Percentiles rank a stretch among this genome's conserved stretches.
Evolutionary conservation across 2,329 filamentous ascomycete species (phyloP).

Genomic region (Geosmithia flava): DNA sequence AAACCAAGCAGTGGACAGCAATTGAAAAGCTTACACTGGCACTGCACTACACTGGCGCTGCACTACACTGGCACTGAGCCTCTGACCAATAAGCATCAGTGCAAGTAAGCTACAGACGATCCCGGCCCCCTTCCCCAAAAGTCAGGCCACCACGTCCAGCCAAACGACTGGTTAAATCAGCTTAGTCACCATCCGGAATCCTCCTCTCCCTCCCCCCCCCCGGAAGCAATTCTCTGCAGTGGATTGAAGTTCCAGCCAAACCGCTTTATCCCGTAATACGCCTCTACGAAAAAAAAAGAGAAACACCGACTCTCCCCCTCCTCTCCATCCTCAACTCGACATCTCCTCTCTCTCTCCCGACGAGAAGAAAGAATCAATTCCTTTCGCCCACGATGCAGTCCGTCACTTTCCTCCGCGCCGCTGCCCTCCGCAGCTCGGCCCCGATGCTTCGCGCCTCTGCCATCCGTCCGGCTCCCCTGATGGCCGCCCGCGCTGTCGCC

Average conservation of each 20-base stretch:
- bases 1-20: too few relatives aligned
- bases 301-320: not conserved
- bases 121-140: not conserved
- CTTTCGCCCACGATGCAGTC: slow-evolving; percentile 44
- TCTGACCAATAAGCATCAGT: not conserved
- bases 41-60: not conserved
- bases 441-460: slow-evolving; percentile 49
- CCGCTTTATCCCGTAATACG: not conserved
- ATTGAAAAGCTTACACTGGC: too few relatives aligned
- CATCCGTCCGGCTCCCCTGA: slow-evolving; percentile 44
- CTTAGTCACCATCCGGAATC: slow-evolving; percentile 4
- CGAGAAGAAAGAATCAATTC: not conserved
- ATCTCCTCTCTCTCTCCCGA: not conserved
- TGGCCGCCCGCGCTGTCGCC: slow-evolving; percentile 38
- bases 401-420: slow-evolving; percentile 56
- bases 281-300: not conserved
- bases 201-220: slow-evolving; percentile 12
- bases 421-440: slow-evolving; percentile 52
- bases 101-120: not conserved
- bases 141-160: not conserved
- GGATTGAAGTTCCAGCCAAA: not conserved
- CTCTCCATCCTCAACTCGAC: not conserved
- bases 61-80: too few relatives aligned
- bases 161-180: not conserved
- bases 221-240: slow-evolving; percentile 1